A percentile compares a stretch with the other conserved stretches of the same genome.
phyloP scores from a whole-genome alignment of 495 filamentous ascomycete species.

The Parathielavia appendiculata region DNA sequence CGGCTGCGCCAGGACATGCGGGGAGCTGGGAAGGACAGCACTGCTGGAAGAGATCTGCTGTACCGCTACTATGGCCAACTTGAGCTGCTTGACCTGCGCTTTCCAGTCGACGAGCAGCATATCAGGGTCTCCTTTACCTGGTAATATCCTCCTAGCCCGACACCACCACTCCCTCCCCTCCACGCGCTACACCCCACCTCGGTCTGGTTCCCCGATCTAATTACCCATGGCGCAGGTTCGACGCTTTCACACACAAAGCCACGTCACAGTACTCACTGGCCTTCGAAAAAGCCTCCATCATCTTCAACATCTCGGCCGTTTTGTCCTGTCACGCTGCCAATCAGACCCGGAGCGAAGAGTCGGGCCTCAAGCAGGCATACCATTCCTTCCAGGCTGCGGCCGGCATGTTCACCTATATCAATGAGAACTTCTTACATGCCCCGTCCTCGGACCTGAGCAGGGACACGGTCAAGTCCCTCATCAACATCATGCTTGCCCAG shows the following conservation, averaged over 20 bases:
- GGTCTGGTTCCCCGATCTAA: conserved; percentile 16
- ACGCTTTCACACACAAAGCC: conserved; percentile 95
- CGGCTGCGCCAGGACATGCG: conserved; percentile 98
- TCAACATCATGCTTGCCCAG: conserved; percentile 88
- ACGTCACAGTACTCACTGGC: conserved; percentile 94
- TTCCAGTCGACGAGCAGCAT: conserved; percentile 96
- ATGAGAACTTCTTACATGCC: conserved; percentile 97
- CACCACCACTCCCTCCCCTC: too few species aligned
- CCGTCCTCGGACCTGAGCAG: conserved; percentile 90
- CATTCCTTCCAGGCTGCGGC: conserved; percentile 97
- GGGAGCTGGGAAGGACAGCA: conserved; percentile 94
- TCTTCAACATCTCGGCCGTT: conserved; percentile 98
- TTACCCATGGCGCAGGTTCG: conserved; percentile 62
- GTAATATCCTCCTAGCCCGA: conserved; percentile 42
- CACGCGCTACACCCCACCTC: too few species aligned
- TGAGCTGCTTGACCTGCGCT: conserved; percentile 87
- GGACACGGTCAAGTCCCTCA: conserved; percentile 91
- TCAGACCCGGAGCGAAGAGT: conserved; percentile 86
- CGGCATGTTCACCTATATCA: conserved; percentile 99
- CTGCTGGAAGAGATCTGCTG: conserved; percentile 83
- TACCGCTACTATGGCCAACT: conserved; percentile 98
- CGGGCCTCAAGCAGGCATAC: conserved; percentile 90
- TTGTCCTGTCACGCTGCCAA: conserved; percentile 92
- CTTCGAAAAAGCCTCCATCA: conserved; percentile 97
- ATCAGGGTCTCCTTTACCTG: conserved; percentile 99